Conservation (phyloP, 83 land plant genomes). For the Larix sibirica region DNA sequence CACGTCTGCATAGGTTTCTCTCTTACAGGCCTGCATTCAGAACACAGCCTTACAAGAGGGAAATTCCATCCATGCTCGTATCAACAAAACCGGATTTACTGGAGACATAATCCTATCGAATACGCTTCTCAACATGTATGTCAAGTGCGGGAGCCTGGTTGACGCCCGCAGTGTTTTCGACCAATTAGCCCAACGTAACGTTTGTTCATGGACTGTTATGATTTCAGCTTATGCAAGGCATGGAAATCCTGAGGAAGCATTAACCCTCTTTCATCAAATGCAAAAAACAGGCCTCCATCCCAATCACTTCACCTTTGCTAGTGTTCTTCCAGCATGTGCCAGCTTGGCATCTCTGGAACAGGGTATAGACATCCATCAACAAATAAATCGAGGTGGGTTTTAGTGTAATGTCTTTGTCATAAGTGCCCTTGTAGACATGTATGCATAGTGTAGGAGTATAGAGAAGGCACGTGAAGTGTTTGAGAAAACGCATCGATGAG, state of each 20-base stretch:
- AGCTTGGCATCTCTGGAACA: no score
- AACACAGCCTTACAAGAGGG: no score
- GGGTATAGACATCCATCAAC: slow-evolving; percentile 27
- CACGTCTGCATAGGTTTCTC: no score
- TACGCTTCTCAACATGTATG: no score
- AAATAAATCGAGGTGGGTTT: slow-evolving; percentile 17
- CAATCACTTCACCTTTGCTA: slow-evolving; percentile 34
- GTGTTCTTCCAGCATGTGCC: slow-evolving; percentile 39
- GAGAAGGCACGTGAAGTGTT: background rate
- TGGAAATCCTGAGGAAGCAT: background rate
- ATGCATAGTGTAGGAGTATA: background rate
- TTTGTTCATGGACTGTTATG: slow-evolving; percentile 2
- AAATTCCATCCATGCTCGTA: no score
- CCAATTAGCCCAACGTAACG: background rate
- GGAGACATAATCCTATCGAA: no score
- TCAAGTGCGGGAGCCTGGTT: background rate
- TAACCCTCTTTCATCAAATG: background rate
- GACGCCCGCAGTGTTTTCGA: background rate
- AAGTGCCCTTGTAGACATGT: background rate
- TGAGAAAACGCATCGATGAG: background rate
- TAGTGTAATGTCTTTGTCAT: background rate
- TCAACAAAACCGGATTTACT: no score
- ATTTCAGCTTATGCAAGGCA: background rate
- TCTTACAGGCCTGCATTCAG: no score
- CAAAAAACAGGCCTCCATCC: no score